Evolutionary conservation across 441 rosid species (phyloP), one percentile per base, ranked within the genome.

Genomic region (Adansonia grandidieri): DNA sequence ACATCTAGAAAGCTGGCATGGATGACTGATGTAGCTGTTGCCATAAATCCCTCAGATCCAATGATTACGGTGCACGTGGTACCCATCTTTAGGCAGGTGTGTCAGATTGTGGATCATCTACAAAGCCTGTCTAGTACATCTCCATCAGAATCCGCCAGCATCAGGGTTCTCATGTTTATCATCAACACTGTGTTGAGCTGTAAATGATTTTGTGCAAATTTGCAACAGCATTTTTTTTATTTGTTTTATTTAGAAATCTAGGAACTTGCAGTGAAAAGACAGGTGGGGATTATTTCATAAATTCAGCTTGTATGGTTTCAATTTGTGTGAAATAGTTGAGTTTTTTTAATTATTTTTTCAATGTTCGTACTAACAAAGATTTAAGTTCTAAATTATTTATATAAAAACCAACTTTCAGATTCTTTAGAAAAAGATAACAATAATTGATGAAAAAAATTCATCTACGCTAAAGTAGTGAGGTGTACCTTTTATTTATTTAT

Each of bases 11-110:
- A 92, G 80, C 56, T 91, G 58, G 74, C 82, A 44, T 92, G 97
- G 97, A 91, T 92, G 95, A 89, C 89, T 17, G 95, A 91, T 28
- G 93, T 89, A 71, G 89, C 92, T 15, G 86, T 85, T 45, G 91
- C 86, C 58, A 89, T 92, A 83, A 90, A 82, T 85, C 92, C 93
- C 0, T 73, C 79, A n/a, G 95, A 92, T 78, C 89, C 87, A 9
- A 82, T 84, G 86, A 89, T 92, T 13, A 84, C 88, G 22, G 37
- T 88, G 82, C 95, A 92, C 3, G 91, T 89, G 58, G 77, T 86
- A 57, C 95, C 93, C 6, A 89, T 92, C 81, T 90, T 88, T 73
- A 88, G 89, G 63, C 97, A 91, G 87, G 95, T 91, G 0, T 86
- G 82, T 82, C 92, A 91, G 83, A 87, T 88, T 72, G 77, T 91